Evolutionary conservation across 2,329 filamentous ascomycete species (phyloP).

Genomic region (Mariannaea elegans): DNA sequence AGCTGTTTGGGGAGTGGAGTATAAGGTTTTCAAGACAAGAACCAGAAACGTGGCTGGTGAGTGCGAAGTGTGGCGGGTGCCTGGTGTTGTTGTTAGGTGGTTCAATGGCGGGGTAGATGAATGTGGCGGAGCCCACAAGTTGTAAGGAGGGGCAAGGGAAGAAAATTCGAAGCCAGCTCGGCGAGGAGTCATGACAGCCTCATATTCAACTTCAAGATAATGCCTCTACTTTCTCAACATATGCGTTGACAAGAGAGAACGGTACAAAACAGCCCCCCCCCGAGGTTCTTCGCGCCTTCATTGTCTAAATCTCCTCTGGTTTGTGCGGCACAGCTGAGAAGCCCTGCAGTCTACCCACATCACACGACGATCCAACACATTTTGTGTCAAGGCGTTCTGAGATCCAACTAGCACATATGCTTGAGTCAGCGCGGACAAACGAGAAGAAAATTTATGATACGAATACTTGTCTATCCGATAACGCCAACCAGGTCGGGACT

Average conservation of each 20-base stretch:
- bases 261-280: no score
- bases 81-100: neutral
- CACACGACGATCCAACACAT: neutral
- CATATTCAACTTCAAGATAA: neutral
- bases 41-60: neutral
- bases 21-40: neutral
- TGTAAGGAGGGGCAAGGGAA: slow-evolving; percentile 14
- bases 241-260: neutral
- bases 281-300: no score
- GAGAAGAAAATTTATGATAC: slow-evolving; percentile 5
- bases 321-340: neutral
- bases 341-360: slow-evolving; percentile 18
- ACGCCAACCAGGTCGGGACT: neutral
- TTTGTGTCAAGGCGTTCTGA: slow-evolving; percentile 1
- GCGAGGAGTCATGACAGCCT: slow-evolving; percentile 14
- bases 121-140: slow-evolving; percentile 17
- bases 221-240: neutral
- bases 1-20: neutral
- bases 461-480: neutral
- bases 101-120: slow-evolving; percentile 15
- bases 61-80: slow-evolving; percentile 7
- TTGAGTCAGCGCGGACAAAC: slow-evolving; percentile 1
- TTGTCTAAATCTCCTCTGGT: neutral
- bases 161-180: slow-evolving; percentile 7
- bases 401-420: neutral